These are phyloP conservation scores for Rhodotorula diobovata DNA, from an alignment of 768 basidiomycete genomes.

Conservation along the genomic window DNA sequence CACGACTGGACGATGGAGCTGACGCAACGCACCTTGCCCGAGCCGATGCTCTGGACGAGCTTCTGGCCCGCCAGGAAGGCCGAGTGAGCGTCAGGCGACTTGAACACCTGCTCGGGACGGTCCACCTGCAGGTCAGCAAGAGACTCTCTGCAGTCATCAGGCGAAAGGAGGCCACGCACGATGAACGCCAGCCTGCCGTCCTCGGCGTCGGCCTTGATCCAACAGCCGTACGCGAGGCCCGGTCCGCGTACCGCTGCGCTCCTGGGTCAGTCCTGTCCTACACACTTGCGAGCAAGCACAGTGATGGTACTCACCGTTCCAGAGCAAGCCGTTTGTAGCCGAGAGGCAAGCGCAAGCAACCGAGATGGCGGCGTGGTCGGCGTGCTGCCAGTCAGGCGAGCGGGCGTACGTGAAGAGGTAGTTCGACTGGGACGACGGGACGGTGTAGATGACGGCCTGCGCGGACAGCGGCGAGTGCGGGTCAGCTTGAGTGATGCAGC, in stretches of 20 bases:
- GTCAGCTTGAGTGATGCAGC: background rate
- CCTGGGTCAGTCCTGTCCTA: constrained; percentile 55
- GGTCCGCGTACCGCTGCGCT: constrained; percentile 66
- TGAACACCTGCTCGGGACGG: background rate
- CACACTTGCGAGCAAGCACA: no score
- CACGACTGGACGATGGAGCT: no score
- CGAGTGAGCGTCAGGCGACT: constrained; percentile 49
- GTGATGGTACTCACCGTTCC: constrained; percentile 68
- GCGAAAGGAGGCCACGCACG: background rate
- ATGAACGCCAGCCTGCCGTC: constrained; percentile 13
- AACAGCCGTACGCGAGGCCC: constrained; percentile 64
- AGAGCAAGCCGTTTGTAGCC: constrained; percentile 50
- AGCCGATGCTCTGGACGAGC: constrained; percentile 72
- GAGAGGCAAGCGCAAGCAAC: constrained; percentile 1
- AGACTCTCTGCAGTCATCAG: background rate
- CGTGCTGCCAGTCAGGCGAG: constrained; percentile 54
- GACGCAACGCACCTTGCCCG: constrained; percentile 58
- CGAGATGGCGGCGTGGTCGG: constrained; percentile 3
- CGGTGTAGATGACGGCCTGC: constrained; percentile 76
- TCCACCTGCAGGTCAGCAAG: background rate
- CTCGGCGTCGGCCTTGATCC: constrained; percentile 12
- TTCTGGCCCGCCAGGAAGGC: constrained; percentile 74
- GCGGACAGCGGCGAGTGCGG: no score
- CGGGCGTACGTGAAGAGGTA: constrained; percentile 48
- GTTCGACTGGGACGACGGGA: constrained; percentile 88